phyloP scores from a whole-genome alignment of 768 basidiomycete species.

The Zangia roseola region DNA sequence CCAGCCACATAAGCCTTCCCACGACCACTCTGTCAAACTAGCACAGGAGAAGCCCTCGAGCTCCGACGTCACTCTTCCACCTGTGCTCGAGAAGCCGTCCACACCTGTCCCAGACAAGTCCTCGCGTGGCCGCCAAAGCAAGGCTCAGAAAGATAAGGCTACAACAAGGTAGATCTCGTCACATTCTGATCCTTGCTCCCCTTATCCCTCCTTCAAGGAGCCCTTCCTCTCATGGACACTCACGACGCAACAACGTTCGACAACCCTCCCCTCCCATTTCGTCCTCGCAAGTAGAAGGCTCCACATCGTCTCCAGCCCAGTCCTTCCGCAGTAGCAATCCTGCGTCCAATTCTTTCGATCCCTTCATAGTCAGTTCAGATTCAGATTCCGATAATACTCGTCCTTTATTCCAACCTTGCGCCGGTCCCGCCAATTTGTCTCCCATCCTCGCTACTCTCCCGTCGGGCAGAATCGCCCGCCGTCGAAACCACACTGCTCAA shows the following conservation, averaged over 20 bases:
- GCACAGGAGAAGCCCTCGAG: slow-evolving; percentile 26
- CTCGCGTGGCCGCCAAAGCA: slow-evolving; percentile 35
- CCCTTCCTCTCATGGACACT: slow-evolving; percentile 42
- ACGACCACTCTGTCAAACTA: slow-evolving; percentile 32
- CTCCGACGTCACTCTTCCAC: slow-evolving; percentile 33
- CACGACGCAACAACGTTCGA: slow-evolving; percentile 52
- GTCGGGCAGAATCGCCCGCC: slow-evolving; percentile 56
- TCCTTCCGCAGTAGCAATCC: slow-evolving; percentile 32
- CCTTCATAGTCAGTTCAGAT: slow-evolving; percentile 49
- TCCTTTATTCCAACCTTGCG: slow-evolving; percentile 31
- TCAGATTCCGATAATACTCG: slow-evolving; percentile 38
- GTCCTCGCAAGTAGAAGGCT: slow-evolving; percentile 70
- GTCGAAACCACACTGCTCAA: slow-evolving; percentile 43
- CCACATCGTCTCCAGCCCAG: slow-evolving; percentile 22
- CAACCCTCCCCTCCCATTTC: slow-evolving; percentile 62
- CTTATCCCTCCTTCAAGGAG: slow-evolving; percentile 37
- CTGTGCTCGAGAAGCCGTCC: slow-evolving; percentile 29
- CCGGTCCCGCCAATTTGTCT: slow-evolving; percentile 26
- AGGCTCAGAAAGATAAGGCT: slow-evolving; percentile 43
- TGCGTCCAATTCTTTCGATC: slow-evolving; percentile 42
- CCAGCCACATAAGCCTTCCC: slow-evolving; percentile 23
- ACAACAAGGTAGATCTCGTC: slow-evolving; percentile 38
- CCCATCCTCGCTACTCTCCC: slow-evolving; percentile 47
- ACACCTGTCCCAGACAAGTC: slow-evolving; percentile 27
- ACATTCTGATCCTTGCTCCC: neutral